These are phyloP conservation scores for Aspergillus glaucus DNA, from an alignment of 2,329 filamentous ascomycete genomes.

Conservation along the genomic window DNA sequence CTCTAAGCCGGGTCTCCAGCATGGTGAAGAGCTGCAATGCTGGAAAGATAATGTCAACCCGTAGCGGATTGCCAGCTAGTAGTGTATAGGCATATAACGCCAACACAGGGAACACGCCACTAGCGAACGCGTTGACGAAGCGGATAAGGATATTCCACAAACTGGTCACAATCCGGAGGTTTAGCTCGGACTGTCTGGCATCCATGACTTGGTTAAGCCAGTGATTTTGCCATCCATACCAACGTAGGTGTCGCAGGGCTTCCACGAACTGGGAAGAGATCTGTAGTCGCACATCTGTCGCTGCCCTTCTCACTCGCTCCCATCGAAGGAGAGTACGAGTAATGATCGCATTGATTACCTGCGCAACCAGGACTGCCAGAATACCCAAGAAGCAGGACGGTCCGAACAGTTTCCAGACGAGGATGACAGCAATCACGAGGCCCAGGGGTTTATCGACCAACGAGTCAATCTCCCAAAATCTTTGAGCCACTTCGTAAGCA, in stretches of 20 bases:
- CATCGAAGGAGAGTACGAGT: constrained; percentile 61
- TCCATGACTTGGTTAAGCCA: constrained; percentile 67
- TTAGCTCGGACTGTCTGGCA: constrained; percentile 61
- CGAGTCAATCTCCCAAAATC: constrained; percentile 82
- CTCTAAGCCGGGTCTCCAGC: constrained; percentile 65
- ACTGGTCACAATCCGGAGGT: constrained; percentile 57
- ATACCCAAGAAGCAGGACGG: constrained; percentile 72
- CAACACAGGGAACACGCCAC: constrained; percentile 69
- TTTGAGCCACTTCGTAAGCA: constrained; percentile 33
- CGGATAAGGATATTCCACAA: constrained; percentile 58
- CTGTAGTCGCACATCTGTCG: constrained; percentile 73
- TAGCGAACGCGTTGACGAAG: constrained; percentile 65
- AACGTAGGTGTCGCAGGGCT: constrained; percentile 70
- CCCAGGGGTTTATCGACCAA: constrained; percentile 71
- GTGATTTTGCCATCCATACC: constrained; percentile 74
- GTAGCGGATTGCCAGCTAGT: constrained; percentile 59
- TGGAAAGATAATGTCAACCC: constrained; percentile 79
- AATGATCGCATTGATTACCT: constrained; percentile 62
- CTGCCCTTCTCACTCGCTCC: constrained; percentile 63
- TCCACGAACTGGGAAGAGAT: constrained; percentile 81
- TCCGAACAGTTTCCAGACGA: constrained; percentile 74
- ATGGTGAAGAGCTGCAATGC: constrained; percentile 74
- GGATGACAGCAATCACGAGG: constrained; percentile 63
- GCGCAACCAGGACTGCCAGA: constrained; percentile 60
- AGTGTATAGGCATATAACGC: constrained; percentile 78